Evolutionary conservation across 208 protist species (phyloP).

Genomic region (Naegleria lovaniensis): DNA sequence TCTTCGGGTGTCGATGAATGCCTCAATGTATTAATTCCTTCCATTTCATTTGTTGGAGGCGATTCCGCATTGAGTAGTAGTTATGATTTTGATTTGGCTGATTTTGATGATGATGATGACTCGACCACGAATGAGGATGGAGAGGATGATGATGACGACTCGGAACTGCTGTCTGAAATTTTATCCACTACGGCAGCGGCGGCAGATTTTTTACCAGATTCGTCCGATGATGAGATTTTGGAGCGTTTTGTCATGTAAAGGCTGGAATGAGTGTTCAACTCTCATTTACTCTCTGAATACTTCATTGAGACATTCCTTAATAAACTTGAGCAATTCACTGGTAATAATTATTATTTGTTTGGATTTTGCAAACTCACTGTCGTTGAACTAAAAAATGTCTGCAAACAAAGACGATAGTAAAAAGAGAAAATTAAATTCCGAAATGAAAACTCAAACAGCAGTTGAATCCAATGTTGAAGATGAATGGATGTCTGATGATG

Average conservation of each 20-base stretch:
- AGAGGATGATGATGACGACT: not conserved
- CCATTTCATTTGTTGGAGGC: not conserved
- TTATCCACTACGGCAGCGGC: too few species aligned
- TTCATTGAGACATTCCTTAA: too few species aligned
- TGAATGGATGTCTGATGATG: not conserved
- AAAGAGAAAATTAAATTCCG: not conserved
- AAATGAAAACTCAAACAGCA: not conserved
- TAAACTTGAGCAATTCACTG: too few species aligned
- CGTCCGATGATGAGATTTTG: not conserved
- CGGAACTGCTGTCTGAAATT: too few species aligned
- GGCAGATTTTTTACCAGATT: not conserved
- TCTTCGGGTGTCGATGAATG: not conserved
- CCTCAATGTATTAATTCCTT: not conserved
- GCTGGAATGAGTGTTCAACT: too few species aligned
- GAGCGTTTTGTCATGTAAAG: not conserved
- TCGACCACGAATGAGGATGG: not conserved
- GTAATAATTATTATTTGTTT: too few species aligned
- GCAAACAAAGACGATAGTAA: too few species aligned
- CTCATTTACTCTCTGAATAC: too few species aligned
- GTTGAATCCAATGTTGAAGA: not conserved
- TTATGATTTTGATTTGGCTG: not conserved
- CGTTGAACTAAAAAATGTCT: too few species aligned
- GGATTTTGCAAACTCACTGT: too few species aligned
- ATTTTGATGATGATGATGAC: not conserved
- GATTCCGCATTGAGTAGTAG: not conserved